Base-by-base conservation (phyloP, 2,329 filamentous ascomycete genomes). In the Exophiala sp. region DNA sequence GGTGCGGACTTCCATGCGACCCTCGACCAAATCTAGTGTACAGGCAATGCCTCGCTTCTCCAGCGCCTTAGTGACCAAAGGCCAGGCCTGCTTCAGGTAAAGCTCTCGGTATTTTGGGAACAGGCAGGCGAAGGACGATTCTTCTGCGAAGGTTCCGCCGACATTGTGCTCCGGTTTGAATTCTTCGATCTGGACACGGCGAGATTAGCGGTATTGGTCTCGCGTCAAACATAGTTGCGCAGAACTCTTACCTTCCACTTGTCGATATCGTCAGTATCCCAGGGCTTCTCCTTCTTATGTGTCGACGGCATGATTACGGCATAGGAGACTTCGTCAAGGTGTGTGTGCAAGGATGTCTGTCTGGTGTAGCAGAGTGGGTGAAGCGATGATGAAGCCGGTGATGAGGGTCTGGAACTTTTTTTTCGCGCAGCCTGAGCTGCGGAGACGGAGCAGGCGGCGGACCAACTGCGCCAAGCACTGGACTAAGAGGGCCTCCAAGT, bases 21-120 rank as follows among this genome's bases (percentile, higher is more conserved):
- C 93, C 68, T 97, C 90, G 3, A 97, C 86, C 67, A 98, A 76
- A 73, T 98, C 91, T 21, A 98, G 81, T 7, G 86, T 90, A 66
- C 91, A 96, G 37, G 86, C 88, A 40, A 98, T 88, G 58, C 90
- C 89, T 49, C 79, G 75, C 70, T 93, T 94, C 63, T 95, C 87
- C 53, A 98, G 81, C 0, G 87, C 78, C 63, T 85, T 84, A 22
- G 89, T 97, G 52, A 98, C 81, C 39, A 94, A 78, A 2, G 91
- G 88, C 93, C 93, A 98, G 62, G 85, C 85, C 66, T 95, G 88
- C 65, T 87, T 89, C 48, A 98, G 75, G 64, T 97, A 96, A 43
- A 88, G 79, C 76, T 98, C 93, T 64, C 93, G 85, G 70, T 98
- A 98, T 71, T 95, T 95, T 57, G 93, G 93, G 66, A 97, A 97